Base-by-base conservation (phyloP, 257 asterid genomes). In the Mitragyna speciosa region DNA sequence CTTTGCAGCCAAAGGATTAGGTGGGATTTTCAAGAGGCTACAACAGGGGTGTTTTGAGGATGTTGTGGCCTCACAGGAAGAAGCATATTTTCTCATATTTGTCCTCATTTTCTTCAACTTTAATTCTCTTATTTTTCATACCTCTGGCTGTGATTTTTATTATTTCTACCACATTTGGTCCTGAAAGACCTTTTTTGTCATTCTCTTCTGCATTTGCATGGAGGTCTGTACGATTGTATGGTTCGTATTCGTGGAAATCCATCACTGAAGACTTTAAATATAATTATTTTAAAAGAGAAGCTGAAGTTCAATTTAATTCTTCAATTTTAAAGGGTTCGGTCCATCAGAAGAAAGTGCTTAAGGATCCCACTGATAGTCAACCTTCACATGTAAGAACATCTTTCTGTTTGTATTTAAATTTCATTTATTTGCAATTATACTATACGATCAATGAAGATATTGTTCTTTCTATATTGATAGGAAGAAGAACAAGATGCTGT, bases 121-220 rank as follows among this genome's bases (percentile, higher is more conserved):
- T 66, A n/a, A 36, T 75, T 67, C 64, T 83, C 54, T 52, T 73
- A 52, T 19, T 85, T 70, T 36, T 82, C 20, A 82, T 79, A 65
- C 86, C 91, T 74, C 75, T 84, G 80, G 69, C 74, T 78, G 41
- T 87, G 51, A 66, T 89, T 76, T 47, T 82, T 30, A 41, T 80
- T 41, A 39, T 72, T 67, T 71, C 78, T 73, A 56, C 76, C 72
- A 51, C 71, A 75, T 33, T 72, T 12, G 65, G 65, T 75, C 83
- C 80, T 26, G 80, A 75, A 56, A 80, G 31, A 61, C 71, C 69
- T 51, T 72, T 75, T 5, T 63, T 79, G 43, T 39, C 86, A 75
- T 69, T 70, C 77, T 76, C 86, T n/a, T 76, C 78, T 36, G 48
- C 82, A 30, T 74, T 70, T 52, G 79, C 83, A 54, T 78, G 80